Conservation (phyloP, 1,284 basidiomycete genomes). For the Phylloporus sp. region DNA sequence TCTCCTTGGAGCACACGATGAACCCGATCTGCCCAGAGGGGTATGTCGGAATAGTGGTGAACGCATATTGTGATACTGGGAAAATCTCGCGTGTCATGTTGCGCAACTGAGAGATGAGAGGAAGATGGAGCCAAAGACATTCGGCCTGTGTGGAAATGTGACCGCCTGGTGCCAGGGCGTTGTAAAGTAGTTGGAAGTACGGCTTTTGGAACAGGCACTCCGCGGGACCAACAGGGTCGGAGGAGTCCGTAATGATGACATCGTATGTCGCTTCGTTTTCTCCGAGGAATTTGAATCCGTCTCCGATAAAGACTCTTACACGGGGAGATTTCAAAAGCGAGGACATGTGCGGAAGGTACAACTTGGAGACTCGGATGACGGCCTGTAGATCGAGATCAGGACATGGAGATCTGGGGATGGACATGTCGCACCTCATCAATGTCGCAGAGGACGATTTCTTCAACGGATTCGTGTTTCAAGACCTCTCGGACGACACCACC, state of each 20-base stretch:
- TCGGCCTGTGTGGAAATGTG: conserved; percentile 97
- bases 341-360: conserved; percentile 95
- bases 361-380: conserved; percentile 94
- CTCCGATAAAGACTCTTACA: conserved; percentile 91
- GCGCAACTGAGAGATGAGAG: conserved; percentile 85
- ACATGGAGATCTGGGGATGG: neutral
- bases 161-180: conserved; percentile 89
- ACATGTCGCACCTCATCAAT: conserved; percentile 84
- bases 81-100: conserved; percentile 83
- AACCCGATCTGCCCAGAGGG: conserved; percentile 98
- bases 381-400: conserved; percentile 59
- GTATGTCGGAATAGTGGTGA: conserved; percentile 97
- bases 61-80: conserved; percentile 90
- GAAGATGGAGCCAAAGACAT: conserved; percentile 94
- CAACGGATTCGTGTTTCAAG: conserved; percentile 91
- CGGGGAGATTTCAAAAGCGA: conserved; percentile 83
- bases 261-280: conserved; percentile 93
- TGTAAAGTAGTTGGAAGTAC: conserved; percentile 94
- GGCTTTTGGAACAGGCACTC: conserved; percentile 95
- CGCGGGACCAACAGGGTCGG: conserved; percentile 97
- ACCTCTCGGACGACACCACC: conserved; percentile 98
- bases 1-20: conserved; percentile 87
- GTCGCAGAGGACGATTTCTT: conserved; percentile 95
- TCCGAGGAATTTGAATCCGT: conserved; percentile 97
- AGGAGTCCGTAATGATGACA: conserved; percentile 98